A percentile compares a stretch with the other conserved stretches of the same genome.
Evolutionary conservation across 495 filamentous ascomycete genomes (phyloP).

Genomic region (Trypethelium eluteriae): DNA sequence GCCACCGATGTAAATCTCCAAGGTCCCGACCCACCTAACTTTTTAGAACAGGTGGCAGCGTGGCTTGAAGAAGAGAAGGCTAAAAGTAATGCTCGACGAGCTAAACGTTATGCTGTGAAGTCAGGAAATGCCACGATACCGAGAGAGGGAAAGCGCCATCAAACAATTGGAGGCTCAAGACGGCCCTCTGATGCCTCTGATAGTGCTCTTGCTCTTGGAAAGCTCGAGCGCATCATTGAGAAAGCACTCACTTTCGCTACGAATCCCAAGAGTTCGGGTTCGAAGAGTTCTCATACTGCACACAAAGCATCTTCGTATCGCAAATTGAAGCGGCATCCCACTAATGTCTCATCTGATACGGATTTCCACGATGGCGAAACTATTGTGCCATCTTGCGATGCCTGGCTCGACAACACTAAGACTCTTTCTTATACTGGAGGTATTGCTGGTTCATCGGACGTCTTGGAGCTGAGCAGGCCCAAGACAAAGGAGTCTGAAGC

Average conservation of each 20-base stretch:
- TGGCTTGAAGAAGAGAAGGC: slow-evolving; percentile 74
- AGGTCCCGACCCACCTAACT: slow-evolving; percentile 24
- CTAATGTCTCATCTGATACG: slow-evolving; percentile 61
- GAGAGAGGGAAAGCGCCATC: slow-evolving; percentile 18
- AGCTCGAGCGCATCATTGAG: slow-evolving; percentile 34
- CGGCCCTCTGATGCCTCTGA: slow-evolving; percentile 26
- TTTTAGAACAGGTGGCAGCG: slow-evolving; percentile 64
- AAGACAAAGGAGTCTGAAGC: slow-evolving; percentile 58
- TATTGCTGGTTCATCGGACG: slow-evolving; percentile 43
- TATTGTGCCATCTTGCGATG: slow-evolving; percentile 69
- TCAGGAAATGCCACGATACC: slow-evolving; percentile 21
- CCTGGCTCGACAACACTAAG: slow-evolving; percentile 76
- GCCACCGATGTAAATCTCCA: slow-evolving; percentile 8
- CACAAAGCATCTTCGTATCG: slow-evolving; percentile 22
- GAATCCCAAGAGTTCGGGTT: slow-evolving; percentile 14
- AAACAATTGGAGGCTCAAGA: slow-evolving; percentile 26
- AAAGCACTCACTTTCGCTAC: slow-evolving; percentile 26
- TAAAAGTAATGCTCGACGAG: slow-evolving; percentile 50
- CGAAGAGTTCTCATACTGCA: not conserved
- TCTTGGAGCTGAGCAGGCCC: slow-evolving; percentile 27
- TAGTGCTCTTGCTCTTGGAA: slow-evolving; percentile 29
- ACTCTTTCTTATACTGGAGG: slow-evolving; percentile 68
- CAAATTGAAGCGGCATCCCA: slow-evolving; percentile 30
- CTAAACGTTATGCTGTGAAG: slow-evolving; percentile 25
- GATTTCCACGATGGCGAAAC: slow-evolving; percentile 63